Evolutionary conservation across 495 filamentous ascomycete genomes (phyloP).

Genomic region (Aspergillus diversus): DNA sequence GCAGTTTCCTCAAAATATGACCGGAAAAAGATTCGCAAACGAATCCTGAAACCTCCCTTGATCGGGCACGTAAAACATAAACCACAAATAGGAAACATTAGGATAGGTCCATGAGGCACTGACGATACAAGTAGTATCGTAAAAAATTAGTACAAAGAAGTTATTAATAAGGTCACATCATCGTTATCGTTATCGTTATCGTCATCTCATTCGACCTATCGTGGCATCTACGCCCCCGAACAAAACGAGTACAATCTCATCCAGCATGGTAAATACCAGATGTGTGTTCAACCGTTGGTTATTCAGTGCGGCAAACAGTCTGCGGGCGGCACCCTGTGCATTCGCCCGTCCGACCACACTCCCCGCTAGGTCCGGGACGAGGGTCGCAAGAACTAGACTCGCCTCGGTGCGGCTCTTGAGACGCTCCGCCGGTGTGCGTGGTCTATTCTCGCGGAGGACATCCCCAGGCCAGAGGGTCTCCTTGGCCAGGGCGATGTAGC

Average conservation of each 20-base stretch:
- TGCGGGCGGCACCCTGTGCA: slow-evolving; percentile 78
- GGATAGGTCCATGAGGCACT: too few species aligned
- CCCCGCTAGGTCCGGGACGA: slow-evolving; percentile 79
- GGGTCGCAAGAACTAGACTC: slow-evolving; percentile 75
- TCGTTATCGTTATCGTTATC: not conserved
- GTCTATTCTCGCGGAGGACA: slow-evolving; percentile 52
- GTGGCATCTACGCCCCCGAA: slow-evolving; percentile 56
- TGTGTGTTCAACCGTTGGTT: slow-evolving; percentile 72
- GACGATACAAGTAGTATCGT: too few species aligned
- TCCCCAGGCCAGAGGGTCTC: slow-evolving; percentile 83
- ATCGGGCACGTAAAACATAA: too few species aligned
- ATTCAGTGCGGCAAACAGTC: slow-evolving; percentile 81
- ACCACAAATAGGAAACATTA: too few species aligned
- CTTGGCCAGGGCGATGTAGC: slow-evolving; percentile 70
- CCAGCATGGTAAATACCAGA: slow-evolving; percentile 75
- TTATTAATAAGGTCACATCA: not conserved
- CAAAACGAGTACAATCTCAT: slow-evolving; percentile 74
- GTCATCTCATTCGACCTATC: slow-evolving; percentile 15
- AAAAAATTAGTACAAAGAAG: too few species aligned
- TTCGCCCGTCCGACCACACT: slow-evolving; percentile 85
- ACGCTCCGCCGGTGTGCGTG: slow-evolving; percentile 67
- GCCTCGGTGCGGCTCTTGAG: slow-evolving; percentile 71
- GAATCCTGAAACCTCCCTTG: too few species aligned
- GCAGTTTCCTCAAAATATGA: too few species aligned
- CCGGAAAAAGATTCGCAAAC: too few species aligned